Evolutionary conservation across 2,329 filamentous ascomycete genomes (phyloP).

Genomic region (Sporothrix variecibatus): DNA sequence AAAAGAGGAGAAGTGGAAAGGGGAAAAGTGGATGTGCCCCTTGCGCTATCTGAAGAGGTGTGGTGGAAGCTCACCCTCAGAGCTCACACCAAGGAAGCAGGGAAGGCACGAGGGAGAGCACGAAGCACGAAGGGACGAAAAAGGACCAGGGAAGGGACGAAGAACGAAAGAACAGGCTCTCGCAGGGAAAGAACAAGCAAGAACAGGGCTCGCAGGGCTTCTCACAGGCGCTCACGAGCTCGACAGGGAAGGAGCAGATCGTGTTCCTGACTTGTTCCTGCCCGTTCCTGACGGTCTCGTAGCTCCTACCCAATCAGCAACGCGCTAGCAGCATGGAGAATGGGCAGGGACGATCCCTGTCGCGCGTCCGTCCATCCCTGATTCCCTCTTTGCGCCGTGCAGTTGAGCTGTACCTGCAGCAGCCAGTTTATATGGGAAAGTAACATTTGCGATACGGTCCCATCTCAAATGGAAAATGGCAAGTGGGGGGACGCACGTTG

Average conservation of each 20-base stretch:
- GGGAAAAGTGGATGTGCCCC: constrained; percentile 20
- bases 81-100: neutral
- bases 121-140: neutral
- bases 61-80: neutral
- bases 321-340: constrained; percentile 1
- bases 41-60: constrained; percentile 18
- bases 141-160: neutral
- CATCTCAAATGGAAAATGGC: too few relatives aligned
- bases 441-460: neutral
- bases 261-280: constrained; percentile 3
- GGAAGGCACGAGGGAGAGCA: neutral
- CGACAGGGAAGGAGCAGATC: neutral
- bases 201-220: too few relatives aligned
- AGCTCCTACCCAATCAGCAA: constrained; percentile 20
- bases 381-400: neutral
- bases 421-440: neutral
- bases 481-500: neutral
- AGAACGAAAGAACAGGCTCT: neutral
- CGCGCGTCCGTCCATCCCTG: constrained; percentile 2
- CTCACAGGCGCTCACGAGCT: neutral
- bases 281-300: neutral
- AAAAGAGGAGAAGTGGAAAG: neutral
- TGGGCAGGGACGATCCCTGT: constrained; percentile 15
- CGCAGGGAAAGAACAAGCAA: neutral
- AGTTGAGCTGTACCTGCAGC: neutral